Conservation (phyloP, 2,329 filamentous ascomycete genomes). For the Diaporthe humulicola region DNA sequence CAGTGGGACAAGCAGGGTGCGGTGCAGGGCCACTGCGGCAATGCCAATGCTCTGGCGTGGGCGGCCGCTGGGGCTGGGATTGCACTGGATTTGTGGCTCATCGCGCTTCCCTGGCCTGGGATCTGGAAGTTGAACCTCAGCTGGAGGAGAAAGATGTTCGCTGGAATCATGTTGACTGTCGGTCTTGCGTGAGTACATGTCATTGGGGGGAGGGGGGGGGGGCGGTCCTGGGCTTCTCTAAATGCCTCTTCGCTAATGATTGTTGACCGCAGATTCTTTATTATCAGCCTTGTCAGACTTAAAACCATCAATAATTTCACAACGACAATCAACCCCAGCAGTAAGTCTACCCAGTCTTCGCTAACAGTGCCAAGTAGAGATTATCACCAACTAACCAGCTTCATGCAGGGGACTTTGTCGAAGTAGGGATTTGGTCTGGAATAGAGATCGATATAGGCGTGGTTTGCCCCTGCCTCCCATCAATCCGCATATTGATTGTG, state of each 20-base stretch:
- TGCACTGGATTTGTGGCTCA: slow-evolving; percentile 55
- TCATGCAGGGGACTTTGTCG: slow-evolving; percentile 37
- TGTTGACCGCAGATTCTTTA: background rate
- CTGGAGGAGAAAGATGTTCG: slow-evolving; percentile 54
- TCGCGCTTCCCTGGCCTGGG: slow-evolving; percentile 54
- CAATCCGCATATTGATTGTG: slow-evolving; percentile 49
- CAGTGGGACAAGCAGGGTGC: slow-evolving; percentile 49
- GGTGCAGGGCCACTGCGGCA: slow-evolving; percentile 45
- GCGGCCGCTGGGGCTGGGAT: slow-evolving; percentile 53
- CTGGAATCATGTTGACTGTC: slow-evolving; percentile 54
- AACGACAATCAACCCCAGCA: slow-evolving; percentile 3
- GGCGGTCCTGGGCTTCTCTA: background rate
- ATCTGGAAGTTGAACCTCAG: slow-evolving; percentile 55
- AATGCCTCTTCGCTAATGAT: background rate
- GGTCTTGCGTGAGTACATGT: slow-evolving; percentile 42
- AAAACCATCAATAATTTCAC: slow-evolving; percentile 3
- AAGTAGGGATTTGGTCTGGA: slow-evolving; percentile 47
- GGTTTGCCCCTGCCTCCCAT: slow-evolving; percentile 50
- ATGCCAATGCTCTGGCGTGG: slow-evolving; percentile 50
- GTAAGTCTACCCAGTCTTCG: background rate
- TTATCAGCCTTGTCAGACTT: slow-evolving; percentile 18
- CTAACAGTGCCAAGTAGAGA: too few relatives aligned
- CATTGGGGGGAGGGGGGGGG: background rate
- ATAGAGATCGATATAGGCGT: slow-evolving; percentile 51
- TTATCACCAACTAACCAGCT: background rate